These are phyloP conservation scores for Alternaria ethzedia DNA, from an alignment of 2,329 filamentous ascomycete species.

Conservation along the genomic window DNA sequence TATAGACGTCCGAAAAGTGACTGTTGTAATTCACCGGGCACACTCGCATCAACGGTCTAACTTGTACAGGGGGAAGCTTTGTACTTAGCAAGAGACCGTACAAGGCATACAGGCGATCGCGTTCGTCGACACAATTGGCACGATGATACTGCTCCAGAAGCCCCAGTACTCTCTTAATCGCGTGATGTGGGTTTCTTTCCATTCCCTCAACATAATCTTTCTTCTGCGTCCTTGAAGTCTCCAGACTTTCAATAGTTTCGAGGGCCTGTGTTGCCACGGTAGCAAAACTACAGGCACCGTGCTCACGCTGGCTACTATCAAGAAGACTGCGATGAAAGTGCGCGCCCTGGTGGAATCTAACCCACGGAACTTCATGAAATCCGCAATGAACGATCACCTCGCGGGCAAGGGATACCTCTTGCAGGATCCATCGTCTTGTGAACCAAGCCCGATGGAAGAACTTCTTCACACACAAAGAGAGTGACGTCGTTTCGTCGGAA, in stretches of 20 bases:
- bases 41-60: no score
- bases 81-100: background rate
- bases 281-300: no score
- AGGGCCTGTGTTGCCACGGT: no score
- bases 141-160: background rate
- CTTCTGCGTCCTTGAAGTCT: background rate
- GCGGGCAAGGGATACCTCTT: background rate
- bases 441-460: background rate
- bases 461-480: rapidly evolving
- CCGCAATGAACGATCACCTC: background rate
- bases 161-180: background rate
- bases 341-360: background rate
- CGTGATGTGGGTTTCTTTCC: no score
- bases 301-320: no score
- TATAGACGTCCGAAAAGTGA: background rate
- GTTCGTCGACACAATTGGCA: background rate
- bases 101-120: background rate
- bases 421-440: background rate
- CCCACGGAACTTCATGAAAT: rapidly evolving
- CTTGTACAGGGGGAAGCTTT: background rate
- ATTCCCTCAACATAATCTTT: background rate
- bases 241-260: background rate
- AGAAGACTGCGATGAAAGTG: no score
- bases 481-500: background rate
- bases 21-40: background rate